Conservation (phyloP, 1,284 basidiomycete species). For the Irpex sp. region DNA sequence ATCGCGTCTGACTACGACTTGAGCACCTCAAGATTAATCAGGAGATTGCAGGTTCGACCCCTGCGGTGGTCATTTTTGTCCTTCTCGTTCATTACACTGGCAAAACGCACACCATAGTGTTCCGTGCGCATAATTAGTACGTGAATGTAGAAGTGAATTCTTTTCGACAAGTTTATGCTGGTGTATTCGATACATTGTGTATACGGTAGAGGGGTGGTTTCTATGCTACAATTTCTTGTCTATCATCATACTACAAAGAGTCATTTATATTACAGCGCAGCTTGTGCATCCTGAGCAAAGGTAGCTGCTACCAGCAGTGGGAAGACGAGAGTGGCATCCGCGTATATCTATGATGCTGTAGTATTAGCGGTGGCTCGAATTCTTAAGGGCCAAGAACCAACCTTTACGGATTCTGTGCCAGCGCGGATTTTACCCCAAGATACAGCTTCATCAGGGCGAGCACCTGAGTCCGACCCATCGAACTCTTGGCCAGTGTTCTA, state of each 20-base stretch:
- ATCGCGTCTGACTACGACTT: slow-evolving; percentile 76
- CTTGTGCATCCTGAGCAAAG: slow-evolving; percentile 38
- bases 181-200: too few relatives aligned
- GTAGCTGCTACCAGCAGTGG: slow-evolving; percentile 72
- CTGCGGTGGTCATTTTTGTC: slow-evolving; percentile 39
- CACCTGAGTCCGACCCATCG: slow-evolving; percentile 97
- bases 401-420: slow-evolving; percentile 90
- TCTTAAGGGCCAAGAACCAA: slow-evolving; percentile 24
- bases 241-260: neutral
- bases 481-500: slow-evolving; percentile 99
- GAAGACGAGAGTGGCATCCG: slow-evolving; percentile 72
- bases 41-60: slow-evolving; percentile 52
- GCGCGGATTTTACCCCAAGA: slow-evolving; percentile 99
- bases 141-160: too few relatives aligned
- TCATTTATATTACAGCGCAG: neutral
- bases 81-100: too few relatives aligned
- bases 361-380: neutral
- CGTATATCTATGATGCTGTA: slow-evolving; percentile 38
- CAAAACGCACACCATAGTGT: too few relatives aligned
- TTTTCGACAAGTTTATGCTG: too few relatives aligned
- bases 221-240: neutral
- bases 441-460: slow-evolving; percentile 95
- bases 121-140: too few relatives aligned
- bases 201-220: neutral
- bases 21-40: slow-evolving; percentile 25